Evolutionary conservation across 2,329 filamentous ascomycete species (phyloP).

Genomic region (Pseudocercospora musae): DNA sequence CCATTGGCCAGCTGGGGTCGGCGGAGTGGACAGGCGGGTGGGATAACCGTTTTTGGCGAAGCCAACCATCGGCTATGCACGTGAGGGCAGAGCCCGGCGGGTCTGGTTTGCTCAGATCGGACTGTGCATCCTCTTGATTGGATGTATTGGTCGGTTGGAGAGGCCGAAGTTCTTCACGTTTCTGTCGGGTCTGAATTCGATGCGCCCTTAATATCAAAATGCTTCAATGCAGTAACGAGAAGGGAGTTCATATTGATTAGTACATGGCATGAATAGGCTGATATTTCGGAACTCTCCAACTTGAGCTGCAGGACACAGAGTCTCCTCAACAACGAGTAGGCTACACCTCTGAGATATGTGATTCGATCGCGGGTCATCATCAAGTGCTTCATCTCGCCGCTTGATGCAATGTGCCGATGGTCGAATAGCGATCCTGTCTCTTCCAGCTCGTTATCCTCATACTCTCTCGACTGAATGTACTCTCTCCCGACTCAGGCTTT

Average conservation of each 20-base stretch:
- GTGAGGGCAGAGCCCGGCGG: not conserved
- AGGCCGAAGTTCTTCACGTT: not conserved
- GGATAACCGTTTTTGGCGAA: conserved; percentile 4
- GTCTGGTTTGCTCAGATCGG: not conserved
- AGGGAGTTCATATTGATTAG: too few species aligned
- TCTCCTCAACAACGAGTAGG: too few species aligned
- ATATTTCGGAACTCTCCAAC: too few species aligned
- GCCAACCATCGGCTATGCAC: conserved; percentile 1
- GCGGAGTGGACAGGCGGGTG: not conserved
- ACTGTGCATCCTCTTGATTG: not conserved
- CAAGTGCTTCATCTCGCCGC: not conserved
- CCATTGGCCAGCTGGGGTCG: not conserved
- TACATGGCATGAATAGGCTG: too few species aligned
- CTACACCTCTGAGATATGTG: too few species aligned
- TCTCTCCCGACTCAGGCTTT: not conserved
- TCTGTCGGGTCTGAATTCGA: too few species aligned
- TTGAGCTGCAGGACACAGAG: too few species aligned
- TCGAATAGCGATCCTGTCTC: not conserved
- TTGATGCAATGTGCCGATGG: not conserved
- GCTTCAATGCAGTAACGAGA: too few species aligned
- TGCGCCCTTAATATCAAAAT: too few species aligned
- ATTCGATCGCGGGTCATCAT: not conserved
- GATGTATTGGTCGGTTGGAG: not conserved
- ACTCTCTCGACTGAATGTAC: not conserved
- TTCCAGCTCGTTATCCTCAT: not conserved